Conservation (phyloP, 1,284 basidiomycete genomes). For the Apiotrichum sp. region DNA sequence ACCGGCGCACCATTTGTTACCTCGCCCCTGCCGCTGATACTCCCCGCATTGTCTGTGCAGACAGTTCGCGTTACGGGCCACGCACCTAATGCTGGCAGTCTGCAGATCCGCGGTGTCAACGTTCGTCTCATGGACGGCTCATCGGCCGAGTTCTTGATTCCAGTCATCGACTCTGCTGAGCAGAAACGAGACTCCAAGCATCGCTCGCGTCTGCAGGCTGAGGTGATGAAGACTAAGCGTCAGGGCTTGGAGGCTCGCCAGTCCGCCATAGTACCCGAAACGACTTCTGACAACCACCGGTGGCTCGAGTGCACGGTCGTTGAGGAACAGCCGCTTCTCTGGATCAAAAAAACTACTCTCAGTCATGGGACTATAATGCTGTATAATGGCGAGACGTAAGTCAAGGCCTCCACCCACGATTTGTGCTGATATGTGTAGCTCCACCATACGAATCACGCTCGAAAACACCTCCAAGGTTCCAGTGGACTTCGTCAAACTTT, state of each 20-base stretch:
- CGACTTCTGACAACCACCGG: conserved; percentile 6
- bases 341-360: conserved; percentile 76
- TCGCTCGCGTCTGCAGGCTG: conserved; percentile 49
- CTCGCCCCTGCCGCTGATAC: conserved; percentile 54
- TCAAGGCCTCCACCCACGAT: conserved; percentile 5
- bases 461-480: conserved; percentile 78
- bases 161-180: conserved; percentile 65
- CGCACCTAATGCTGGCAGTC: conserved; percentile 59
- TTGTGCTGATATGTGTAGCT: conserved; percentile 50
- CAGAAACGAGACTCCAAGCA: conserved; percentile 53
- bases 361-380: conserved; percentile 88
- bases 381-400: conserved; percentile 83
- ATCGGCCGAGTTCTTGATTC: conserved; percentile 66
- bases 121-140: conserved; percentile 70
- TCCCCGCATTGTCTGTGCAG: conserved; percentile 70
- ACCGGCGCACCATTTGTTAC: conserved; percentile 70
- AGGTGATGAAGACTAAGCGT: conserved; percentile 41
- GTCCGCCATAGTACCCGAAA: background rate
- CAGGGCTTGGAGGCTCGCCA: conserved; percentile 31
- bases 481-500: conserved; percentile 76
- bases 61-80: conserved; percentile 65
- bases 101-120: conserved; percentile 69
- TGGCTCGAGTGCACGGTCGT: conserved; percentile 55
- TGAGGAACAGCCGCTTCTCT: conserved; percentile 75
- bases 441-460: conserved; percentile 71